Evolutionary conservation across 73 alveolate species (phyloP).

Genomic region (Paramecium tetraurelia): DNA sequence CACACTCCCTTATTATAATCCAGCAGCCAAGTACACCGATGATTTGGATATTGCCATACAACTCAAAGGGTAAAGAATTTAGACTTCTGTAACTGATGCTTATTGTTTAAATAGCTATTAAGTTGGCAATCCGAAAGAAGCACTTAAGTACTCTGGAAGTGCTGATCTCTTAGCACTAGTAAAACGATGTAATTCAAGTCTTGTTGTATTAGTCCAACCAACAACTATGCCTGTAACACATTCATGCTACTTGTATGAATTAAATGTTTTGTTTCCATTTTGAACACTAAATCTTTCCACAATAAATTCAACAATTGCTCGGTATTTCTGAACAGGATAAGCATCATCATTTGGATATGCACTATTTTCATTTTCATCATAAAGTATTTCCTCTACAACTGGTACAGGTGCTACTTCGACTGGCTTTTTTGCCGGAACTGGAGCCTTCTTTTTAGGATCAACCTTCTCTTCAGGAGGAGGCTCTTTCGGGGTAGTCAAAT

Average conservation of each 20-base stretch:
- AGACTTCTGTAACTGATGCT: background rate
- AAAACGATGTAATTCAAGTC: conserved; percentile 50
- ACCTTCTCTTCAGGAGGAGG: conserved; percentile 47
- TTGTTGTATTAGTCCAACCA: conserved; percentile 52
- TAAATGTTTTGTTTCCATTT: conserved; percentile 48
- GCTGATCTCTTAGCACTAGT: background rate
- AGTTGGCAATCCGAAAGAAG: conserved; percentile 4
- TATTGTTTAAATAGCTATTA: background rate
- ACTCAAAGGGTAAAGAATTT: background rate
- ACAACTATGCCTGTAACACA: conserved; percentile 33
- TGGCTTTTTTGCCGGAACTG: background rate
- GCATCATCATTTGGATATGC: background rate
- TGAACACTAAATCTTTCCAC: background rate
- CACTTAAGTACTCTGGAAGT: conserved; percentile 41
- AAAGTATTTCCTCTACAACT: conserved; percentile 31
- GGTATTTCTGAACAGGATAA: conserved; percentile 17
- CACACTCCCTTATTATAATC: conserved; percentile 45
- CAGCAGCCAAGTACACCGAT: conserved; percentile 23
- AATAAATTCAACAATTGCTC: conserved; percentile 35
- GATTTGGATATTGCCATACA: background rate
- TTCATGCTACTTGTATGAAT: conserved; percentile 7
- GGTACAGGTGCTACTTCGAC: conserved; percentile 27
- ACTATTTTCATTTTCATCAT: background rate
- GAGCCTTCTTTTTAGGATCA: conserved; percentile 51
- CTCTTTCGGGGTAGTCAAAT: background rate